A percentile compares a stretch with the other conserved stretches of the same genome.
Evolutionary conservation across 805 yeast genomes (phyloP).

Genomic region (Candida lessepsii): DNA sequence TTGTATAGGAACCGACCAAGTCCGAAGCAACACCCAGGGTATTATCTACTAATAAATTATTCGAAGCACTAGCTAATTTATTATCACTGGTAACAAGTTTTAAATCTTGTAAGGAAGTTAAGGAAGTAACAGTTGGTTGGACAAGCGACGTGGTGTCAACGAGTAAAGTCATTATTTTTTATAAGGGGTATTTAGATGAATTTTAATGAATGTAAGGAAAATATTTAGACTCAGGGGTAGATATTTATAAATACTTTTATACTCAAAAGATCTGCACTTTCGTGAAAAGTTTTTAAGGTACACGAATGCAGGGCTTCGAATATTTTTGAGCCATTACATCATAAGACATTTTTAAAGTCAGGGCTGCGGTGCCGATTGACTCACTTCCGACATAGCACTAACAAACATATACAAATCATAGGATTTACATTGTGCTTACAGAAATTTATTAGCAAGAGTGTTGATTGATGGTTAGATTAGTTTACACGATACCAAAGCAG

Average conservation of each 20-base stretch:
- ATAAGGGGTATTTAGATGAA: too few relatives aligned
- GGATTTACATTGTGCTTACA: too few relatives aligned
- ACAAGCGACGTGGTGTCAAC: constrained; percentile 9
- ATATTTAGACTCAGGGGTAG: constrained; percentile 1
- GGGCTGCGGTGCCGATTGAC: neutral
- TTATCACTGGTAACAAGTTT: constrained; percentile 1
- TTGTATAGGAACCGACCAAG: constrained; percentile 10
- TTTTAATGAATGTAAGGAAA: too few relatives aligned
- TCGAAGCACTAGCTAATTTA: neutral
- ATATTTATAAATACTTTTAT: neutral
- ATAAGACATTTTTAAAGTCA: neutral
- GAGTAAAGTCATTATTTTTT: constrained; percentile 4
- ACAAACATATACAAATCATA: too few relatives aligned
- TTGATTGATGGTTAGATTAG: too few relatives aligned
- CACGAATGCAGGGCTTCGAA: constrained; percentile 1
- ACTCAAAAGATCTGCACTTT: constrained; percentile 1
- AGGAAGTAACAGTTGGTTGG: constrained; percentile 8
- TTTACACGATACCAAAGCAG: too few relatives aligned
- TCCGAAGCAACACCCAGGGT: neutral
- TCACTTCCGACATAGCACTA: too few relatives aligned
- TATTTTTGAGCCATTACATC: constrained; percentile 3
- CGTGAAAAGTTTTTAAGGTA: constrained; percentile 7
- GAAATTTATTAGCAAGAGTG: too few relatives aligned
- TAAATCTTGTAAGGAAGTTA: neutral
- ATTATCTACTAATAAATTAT: constrained; percentile 7